Conservation (phyloP, 2,329 filamentous ascomycete species). For the Diaporthe eres region DNA sequence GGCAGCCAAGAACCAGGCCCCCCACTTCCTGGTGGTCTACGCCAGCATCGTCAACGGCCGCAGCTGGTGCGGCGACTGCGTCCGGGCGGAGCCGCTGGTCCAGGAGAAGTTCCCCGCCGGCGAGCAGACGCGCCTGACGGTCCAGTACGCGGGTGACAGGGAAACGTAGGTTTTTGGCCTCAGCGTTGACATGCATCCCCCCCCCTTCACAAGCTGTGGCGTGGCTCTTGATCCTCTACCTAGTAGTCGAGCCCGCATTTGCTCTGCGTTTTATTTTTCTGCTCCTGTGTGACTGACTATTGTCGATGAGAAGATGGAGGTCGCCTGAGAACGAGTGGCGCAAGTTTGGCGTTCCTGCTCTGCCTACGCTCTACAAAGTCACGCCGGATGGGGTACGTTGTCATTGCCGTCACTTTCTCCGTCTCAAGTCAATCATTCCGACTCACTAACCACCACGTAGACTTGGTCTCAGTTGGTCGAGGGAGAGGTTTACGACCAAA, state of each 20-base stretch:
- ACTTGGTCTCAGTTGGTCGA: conserved; percentile 46
- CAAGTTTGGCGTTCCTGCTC: conserved; percentile 45
- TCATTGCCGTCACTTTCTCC: background rate
- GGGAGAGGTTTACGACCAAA: conserved; percentile 45
- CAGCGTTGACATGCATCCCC: background rate
- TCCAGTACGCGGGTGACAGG: conserved; percentile 46
- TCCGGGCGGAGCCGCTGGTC: conserved; percentile 46
- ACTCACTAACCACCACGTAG: conserved; percentile 39
- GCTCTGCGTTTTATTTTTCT: too few relatives aligned
- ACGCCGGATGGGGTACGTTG: conserved; percentile 45
- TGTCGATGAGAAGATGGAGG: conserved; percentile 45
- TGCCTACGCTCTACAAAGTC: conserved; percentile 48
- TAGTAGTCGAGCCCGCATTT: too few relatives aligned
- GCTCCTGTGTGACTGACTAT: background rate
- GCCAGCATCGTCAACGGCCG: conserved; percentile 44
- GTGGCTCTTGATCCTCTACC: too few relatives aligned
- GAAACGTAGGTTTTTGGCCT: conserved; percentile 43
- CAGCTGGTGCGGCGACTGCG: conserved; percentile 49
- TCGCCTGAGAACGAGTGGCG: conserved; percentile 46
- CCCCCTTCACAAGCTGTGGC: too few relatives aligned
- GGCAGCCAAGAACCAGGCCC: conserved; percentile 38
- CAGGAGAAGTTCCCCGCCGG: conserved; percentile 44
- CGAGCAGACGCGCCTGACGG: conserved; percentile 35
- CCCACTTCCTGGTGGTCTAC: conserved; percentile 46
- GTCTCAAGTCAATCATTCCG: rapidly evolving